phyloP scores from a whole-genome alignment of 2,329 filamentous ascomycete genomes.

The Aspergillus sclerotialis region DNA sequence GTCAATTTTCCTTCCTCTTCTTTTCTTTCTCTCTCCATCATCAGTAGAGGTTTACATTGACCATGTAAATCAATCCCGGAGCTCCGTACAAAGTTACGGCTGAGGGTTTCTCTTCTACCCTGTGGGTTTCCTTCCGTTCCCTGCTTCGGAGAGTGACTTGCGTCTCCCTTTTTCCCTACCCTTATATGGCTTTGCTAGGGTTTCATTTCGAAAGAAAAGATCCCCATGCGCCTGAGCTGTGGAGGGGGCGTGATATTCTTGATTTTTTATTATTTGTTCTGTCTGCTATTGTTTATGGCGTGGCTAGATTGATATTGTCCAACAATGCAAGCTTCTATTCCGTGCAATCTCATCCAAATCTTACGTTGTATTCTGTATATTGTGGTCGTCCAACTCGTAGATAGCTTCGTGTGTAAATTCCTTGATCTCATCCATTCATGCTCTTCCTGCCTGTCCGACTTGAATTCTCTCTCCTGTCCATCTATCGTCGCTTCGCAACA shows the following conservation, averaged over 20 bases:
- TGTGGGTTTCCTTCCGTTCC: constrained; percentile 46
- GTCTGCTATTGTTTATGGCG: constrained; percentile 1
- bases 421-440: constrained; percentile 19
- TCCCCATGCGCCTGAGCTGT: constrained; percentile 40
- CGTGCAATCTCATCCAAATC: not conserved
- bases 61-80: constrained; percentile 41
- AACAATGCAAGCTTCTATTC: not conserved
- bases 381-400: not conserved
- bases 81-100: constrained; percentile 42
- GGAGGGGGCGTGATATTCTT: constrained; percentile 40
- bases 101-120: constrained; percentile 43
- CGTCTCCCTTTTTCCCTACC: constrained; percentile 40
- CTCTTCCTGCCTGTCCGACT: constrained; percentile 68
- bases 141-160: constrained; percentile 39
- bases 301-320: not conserved
- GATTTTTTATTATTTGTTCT: constrained; percentile 12
- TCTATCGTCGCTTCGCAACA: constrained; percentile 70
- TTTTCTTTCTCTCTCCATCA: constrained; percentile 39
- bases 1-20: constrained; percentile 13
- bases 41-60: constrained; percentile 47
- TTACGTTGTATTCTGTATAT: not conserved
- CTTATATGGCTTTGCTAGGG: constrained; percentile 40
- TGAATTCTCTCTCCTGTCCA: constrained; percentile 77
- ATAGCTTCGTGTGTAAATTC: not conserved
- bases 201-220: constrained; percentile 26